These are phyloP conservation scores for Plasmodium billcollinsi DNA, from an alignment of 169 alveolate genomes.

Conservation along the genomic window DNA sequence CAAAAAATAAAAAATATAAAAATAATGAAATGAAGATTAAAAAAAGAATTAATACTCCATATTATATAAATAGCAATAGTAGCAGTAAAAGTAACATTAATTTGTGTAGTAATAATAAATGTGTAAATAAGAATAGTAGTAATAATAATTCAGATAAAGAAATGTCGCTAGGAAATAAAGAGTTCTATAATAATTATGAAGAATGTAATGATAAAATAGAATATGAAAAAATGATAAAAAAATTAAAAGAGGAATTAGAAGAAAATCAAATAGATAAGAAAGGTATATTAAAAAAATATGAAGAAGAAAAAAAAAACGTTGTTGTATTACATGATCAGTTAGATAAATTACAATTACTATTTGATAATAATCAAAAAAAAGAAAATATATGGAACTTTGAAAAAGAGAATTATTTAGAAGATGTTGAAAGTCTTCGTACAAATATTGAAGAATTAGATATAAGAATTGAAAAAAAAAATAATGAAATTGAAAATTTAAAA, in stretches of 20 bases:
- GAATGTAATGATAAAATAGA: not conserved
- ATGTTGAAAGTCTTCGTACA: slow-evolving; percentile 27
- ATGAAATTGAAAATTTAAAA: slow-evolving; percentile 60
- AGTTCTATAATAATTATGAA: not conserved
- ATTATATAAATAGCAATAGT: not conserved
- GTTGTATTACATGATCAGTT: slow-evolving; percentile 25
- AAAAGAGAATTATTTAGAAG: slow-evolving; percentile 58
- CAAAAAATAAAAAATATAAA: too few relatives aligned
- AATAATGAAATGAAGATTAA: not conserved
- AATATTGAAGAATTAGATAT: slow-evolving; percentile 60
- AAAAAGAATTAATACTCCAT: not conserved
- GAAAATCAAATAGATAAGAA: slow-evolving; percentile 8
- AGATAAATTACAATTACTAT: slow-evolving; percentile 33
- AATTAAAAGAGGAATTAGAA: slow-evolving; percentile 35
- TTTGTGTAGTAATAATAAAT: not conserved
- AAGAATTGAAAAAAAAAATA: slow-evolving; percentile 57
- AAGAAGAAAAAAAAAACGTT: slow-evolving; percentile 47
- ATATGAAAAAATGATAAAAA: slow-evolving; percentile 5
- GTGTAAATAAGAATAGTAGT: not conserved
- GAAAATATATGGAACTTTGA: slow-evolving; percentile 61
- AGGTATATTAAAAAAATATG: slow-evolving; percentile 33
- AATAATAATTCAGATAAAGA: slow-evolving; percentile 11
- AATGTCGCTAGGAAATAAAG: not conserved
- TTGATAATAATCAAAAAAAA: slow-evolving; percentile 67
- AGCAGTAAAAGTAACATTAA: not conserved